Base-by-base conservation (phyloP, 2,329 filamentous ascomycete genomes). In the Aureobasidium sp. region DNA sequence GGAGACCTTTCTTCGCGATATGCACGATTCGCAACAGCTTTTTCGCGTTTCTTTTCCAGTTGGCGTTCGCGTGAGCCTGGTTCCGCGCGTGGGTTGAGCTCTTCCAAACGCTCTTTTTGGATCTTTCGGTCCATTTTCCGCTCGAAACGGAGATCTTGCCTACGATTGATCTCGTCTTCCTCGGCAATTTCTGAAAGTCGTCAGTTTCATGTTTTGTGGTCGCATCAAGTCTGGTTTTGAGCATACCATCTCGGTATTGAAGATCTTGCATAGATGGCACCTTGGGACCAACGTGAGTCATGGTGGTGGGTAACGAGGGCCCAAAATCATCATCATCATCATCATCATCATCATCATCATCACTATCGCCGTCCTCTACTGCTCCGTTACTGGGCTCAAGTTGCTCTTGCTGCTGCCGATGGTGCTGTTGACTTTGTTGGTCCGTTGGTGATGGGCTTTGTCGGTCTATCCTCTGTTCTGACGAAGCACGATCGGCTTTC, bases 41-140 rank as follows among this genome's bases (percentile, higher is more conserved):
- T 74, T 57, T 86, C 85, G 29, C 78, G 79, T 59, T 84, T 85
- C 78, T 96, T 96, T 72, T 98, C 91, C 1, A 97, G 76, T 63
- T 83, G 80, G 10, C 91, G 83, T 71, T 95, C 91, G 40, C 84
- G 83, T 1, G 86, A 87, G 0, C 90, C 90, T 0, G 90, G 74
- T 56, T 93, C 89, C 0, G 91, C 88, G 10, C 88, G 86, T 0
- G 91, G 90, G 0, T 78, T 81, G 0, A 96, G 72, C 59, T 96
- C 90, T 12, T 96, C 88, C 0, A 93, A 76, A 0, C 79, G 79
- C 52, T 86, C 84, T 58, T 84, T 85, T 62, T 91, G 85, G 3
- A 75, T 63, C 39, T 75, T 74, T 2, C 85, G 80, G 59, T 93
- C 85, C 12, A 73, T 68, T 57, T 79, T 81, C 52, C 86, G 84